Percentiles rank a stretch among this genome's conserved stretches.
Conservation (phyloP, 176 grass and related monocot genomes). For the Aechmea fasciata region DNA sequence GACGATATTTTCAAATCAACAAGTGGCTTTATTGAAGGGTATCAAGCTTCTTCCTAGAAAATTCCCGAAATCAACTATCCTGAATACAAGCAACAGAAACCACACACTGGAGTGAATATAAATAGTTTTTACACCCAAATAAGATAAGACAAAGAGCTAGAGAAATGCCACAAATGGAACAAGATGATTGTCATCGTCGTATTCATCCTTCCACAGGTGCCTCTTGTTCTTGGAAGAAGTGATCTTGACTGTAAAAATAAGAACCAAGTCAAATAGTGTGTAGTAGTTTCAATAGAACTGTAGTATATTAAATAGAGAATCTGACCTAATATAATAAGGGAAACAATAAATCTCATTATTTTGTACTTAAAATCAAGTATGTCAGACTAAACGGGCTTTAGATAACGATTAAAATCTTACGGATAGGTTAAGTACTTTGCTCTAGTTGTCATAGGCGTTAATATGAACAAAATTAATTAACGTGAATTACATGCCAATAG, state of each 20-base stretch:
- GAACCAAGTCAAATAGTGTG: neutral
- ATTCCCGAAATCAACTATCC: neutral
- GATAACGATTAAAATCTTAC: too few relatives aligned
- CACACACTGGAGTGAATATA: neutral
- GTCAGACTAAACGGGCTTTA: too few relatives aligned
- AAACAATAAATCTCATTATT: too few relatives aligned
- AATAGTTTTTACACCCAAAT: neutral
- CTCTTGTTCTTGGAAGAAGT: slow-evolving; percentile 1
- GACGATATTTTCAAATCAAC: neutral
- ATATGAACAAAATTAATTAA: too few relatives aligned
- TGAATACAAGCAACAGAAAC: neutral
- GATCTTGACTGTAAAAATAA: slow-evolving; percentile 3
- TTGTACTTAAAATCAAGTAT: too few relatives aligned
- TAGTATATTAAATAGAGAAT: neutral
- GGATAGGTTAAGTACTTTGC: too few relatives aligned
- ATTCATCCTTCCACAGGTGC: slow-evolving; percentile 1
- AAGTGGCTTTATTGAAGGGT: neutral
- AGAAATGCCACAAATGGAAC: neutral
- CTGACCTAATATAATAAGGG: too few relatives aligned
- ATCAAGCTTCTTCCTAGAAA: neutral
- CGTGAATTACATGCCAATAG: too few relatives aligned
- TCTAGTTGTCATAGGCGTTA: too few relatives aligned
- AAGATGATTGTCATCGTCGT: neutral
- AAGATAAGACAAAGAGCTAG: neutral
- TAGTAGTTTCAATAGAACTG: neutral